Evolutionary conservation across 768 basidiomycete genomes (phyloP).

Genomic region (Leucogyrophana mollusca): DNA sequence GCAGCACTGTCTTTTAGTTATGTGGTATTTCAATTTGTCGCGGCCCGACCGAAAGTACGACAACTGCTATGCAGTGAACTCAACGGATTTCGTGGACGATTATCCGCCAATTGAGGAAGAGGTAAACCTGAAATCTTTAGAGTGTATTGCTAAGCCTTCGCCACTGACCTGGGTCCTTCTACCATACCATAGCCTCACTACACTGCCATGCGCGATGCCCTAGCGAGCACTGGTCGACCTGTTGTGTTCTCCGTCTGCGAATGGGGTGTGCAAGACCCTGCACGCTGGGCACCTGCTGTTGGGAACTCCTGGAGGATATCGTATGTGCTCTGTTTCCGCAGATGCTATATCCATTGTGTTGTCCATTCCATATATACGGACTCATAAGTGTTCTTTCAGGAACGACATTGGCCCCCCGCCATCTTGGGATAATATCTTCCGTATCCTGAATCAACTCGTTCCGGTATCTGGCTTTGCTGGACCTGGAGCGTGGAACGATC

Average conservation of each 20-base stretch:
- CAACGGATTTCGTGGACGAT: slow-evolving; percentile 45
- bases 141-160: too few species aligned
- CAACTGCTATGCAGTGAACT: slow-evolving; percentile 47
- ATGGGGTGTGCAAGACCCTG: slow-evolving; percentile 52
- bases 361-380: neutral
- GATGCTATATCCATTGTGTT: neutral
- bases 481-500: slow-evolving; percentile 47
- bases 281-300: slow-evolving; percentile 43
- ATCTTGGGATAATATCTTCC: slow-evolving; percentile 46
- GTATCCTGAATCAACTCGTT: slow-evolving; percentile 52
- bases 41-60: slow-evolving; percentile 31
- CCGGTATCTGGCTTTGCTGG: slow-evolving; percentile 49
- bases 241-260: slow-evolving; percentile 54
- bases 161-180: too few species aligned
- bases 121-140: slow-evolving; percentile 1
- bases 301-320: slow-evolving; percentile 54
- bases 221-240: slow-evolving; percentile 41
- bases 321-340: slow-evolving; percentile 22
- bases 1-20: neutral
- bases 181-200: slow-evolving; percentile 38
- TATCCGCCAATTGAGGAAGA: slow-evolving; percentile 40
- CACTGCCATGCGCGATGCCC: slow-evolving; percentile 44
- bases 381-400: slow-evolving; percentile 16
- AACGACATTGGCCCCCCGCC: slow-evolving; percentile 48
- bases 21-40: neutral